Conservation (phyloP, 148 eudicot genomes). For the Pharnaceum exiguum region DNA sequence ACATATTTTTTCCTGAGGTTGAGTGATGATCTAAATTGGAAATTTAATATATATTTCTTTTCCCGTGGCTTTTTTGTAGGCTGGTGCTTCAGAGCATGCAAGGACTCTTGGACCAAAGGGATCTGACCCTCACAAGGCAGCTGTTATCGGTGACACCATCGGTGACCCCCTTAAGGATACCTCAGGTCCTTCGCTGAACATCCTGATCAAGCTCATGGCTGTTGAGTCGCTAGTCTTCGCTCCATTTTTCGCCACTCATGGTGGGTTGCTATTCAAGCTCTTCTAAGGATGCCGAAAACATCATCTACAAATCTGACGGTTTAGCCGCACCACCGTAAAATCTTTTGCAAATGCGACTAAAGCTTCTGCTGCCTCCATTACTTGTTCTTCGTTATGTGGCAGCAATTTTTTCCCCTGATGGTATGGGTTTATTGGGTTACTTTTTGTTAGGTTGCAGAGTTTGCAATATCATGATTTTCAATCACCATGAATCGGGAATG, state of each 20-base stretch:
- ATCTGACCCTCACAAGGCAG: conserved; percentile 86
- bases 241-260: conserved; percentile 83
- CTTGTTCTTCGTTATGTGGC: background rate
- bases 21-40: background rate
- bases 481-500: conserved; percentile 1
- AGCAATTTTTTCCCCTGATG: conserved; percentile 6
- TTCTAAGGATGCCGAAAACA: background rate
- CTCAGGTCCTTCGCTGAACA: conserved; percentile 83
- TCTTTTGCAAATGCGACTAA: background rate
- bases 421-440: conserved; percentile 12
- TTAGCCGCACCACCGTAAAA: background rate
- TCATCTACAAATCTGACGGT: background rate
- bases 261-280: conserved; percentile 32
- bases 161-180: conserved; percentile 89
- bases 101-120: conserved; percentile 81
- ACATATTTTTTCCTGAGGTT: background rate
- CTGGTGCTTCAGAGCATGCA: conserved; percentile 86
- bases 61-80: conserved; percentile 26
- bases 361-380: background rate
- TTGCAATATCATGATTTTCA: conserved; percentile 1
- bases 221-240: conserved; percentile 86
- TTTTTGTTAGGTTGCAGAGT: conserved; percentile 13
- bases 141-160: conserved; percentile 82
- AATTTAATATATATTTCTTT: background rate
- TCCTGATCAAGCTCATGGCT: conserved; percentile 88